phyloP scores from a whole-genome alignment of 2,329 filamentous ascomycete genomes.

The Sporothrix phasma region DNA sequence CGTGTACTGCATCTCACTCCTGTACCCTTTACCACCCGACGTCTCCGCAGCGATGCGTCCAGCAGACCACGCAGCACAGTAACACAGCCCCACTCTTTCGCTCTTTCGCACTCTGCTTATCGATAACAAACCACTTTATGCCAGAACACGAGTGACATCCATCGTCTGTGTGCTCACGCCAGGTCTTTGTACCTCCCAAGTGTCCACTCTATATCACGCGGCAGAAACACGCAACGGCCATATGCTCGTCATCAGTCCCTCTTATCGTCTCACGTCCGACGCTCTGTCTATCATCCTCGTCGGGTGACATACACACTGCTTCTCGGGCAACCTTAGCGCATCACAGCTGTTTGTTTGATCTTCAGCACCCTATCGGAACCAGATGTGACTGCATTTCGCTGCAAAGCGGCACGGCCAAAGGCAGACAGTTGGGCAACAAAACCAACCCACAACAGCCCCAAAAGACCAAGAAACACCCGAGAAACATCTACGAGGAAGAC shows the following conservation, averaged over 20 bases:
- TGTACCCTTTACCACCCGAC: not conserved
- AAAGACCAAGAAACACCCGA: not conserved
- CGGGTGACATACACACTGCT: not conserved
- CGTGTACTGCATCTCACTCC: no score
- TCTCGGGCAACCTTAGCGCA: not conserved
- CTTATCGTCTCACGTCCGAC: not conserved
- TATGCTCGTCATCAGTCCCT: not conserved
- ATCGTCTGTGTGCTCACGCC: not conserved
- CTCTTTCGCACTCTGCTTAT: not conserved
- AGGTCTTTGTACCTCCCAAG: not conserved
- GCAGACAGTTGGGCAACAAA: constrained; percentile 2
- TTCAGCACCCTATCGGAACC: not conserved
- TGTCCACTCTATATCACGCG: not conserved
- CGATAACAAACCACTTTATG: not conserved
- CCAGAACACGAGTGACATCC: not conserved
- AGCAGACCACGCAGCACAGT: not conserved
- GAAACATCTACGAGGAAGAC: no score
- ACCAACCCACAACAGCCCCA: not conserved
- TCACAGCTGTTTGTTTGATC: not conserved
- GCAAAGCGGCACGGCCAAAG: not conserved
- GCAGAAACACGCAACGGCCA: constrained; percentile 2
- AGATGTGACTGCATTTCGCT: not conserved
- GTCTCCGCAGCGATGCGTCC: not conserved
- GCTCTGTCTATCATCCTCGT: not conserved
- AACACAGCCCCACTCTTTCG: not conserved